Conservation (phyloP, 164 flowering plant species). For the Litsea cubeba region DNA sequence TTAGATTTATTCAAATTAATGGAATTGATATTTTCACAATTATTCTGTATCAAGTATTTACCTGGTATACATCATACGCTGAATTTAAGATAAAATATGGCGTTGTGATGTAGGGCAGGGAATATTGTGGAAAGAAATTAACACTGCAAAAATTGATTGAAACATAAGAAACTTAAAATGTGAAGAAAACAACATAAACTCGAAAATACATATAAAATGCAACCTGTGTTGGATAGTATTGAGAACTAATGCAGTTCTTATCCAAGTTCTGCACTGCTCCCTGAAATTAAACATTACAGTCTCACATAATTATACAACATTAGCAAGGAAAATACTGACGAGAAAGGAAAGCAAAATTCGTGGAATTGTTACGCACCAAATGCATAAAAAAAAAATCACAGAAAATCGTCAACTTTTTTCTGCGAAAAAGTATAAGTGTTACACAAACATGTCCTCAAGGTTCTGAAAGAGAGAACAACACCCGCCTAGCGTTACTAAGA, state of each 20-base stretch:
- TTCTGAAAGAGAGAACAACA: background rate
- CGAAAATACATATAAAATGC: background rate
- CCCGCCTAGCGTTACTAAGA: background rate
- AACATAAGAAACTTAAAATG: background rate
- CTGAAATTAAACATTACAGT: conserved; percentile 33
- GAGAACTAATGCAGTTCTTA: conserved; percentile 47
- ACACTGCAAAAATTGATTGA: conserved; percentile 48
- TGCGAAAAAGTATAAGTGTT: too few species aligned
- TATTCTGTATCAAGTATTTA: background rate
- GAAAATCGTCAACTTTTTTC: too few species aligned
- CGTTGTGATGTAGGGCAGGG: conserved; percentile 48
- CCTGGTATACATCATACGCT: conserved; percentile 54
- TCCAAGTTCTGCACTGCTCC: conserved; percentile 53
- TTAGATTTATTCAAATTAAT: too few species aligned
- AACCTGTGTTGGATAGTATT: conserved; percentile 51
- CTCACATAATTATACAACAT: background rate
- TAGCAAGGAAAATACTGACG: too few species aligned
- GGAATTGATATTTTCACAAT: background rate
- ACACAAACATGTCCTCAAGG: too few species aligned
- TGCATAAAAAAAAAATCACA: too few species aligned
- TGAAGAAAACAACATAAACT: background rate
- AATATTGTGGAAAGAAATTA: conserved; percentile 90
- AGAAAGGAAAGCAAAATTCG: too few species aligned
- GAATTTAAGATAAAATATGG: conserved; percentile 84
- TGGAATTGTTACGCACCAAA: too few species aligned